Evolutionary conservation across 177 flowering plant species (phyloP).

Genomic region (Vitis hybrid): DNA sequence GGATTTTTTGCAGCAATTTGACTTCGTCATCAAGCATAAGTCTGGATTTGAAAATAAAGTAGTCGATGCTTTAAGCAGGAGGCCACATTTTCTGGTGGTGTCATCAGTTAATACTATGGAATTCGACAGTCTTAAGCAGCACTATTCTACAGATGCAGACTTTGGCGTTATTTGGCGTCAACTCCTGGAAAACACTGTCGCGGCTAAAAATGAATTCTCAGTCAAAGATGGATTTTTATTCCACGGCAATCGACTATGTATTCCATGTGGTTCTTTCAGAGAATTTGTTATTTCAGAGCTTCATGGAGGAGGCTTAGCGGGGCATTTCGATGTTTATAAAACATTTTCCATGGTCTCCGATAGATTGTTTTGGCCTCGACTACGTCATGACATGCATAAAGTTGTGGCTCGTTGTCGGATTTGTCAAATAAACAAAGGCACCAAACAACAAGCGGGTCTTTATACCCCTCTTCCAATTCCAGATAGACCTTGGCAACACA

Average conservation of each 20-base stretch:
- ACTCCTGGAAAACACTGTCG: not conserved
- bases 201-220: not conserved
- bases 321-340: slow-evolving; percentile 11
- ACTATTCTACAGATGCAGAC: not conserved
- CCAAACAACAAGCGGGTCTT: not conserved
- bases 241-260: not conserved
- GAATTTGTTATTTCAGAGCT: slow-evolving; percentile 2
- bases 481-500: not conserved
- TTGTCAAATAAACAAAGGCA: not conserved
- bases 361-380: slow-evolving; percentile 9
- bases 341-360: slow-evolving; percentile 2
- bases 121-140: not conserved
- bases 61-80: not conserved
- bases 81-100: not conserved
- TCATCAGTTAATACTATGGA: not conserved
- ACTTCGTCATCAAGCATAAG: not conserved
- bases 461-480: slow-evolving; percentile 11
- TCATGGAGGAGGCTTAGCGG: slow-evolving; percentile 4
- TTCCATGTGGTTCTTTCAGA: slow-evolving; percentile 1
- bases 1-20: not conserved
- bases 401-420: not conserved
- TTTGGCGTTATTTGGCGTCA: not conserved
- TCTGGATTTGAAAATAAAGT: not conserved
- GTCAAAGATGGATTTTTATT: not conserved
- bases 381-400: not conserved